Evolutionary conservation across 78 protist genomes (phyloP), one percentile per base, ranked within the genome.

Genomic region (Isochrysis galbana): DNA sequence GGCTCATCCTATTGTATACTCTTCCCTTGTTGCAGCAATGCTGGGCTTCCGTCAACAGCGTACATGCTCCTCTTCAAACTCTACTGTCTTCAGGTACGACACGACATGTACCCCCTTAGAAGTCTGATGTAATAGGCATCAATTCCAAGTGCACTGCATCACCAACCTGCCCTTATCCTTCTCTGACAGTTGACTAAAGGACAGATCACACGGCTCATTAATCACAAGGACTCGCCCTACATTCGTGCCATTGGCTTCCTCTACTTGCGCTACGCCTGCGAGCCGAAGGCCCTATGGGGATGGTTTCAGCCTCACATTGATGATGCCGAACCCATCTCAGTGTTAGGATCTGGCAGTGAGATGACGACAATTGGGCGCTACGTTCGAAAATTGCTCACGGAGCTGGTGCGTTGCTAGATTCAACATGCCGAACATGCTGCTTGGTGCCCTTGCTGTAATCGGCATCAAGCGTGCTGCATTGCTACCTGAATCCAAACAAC

Each of bases 51-150:
- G 29, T 94, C 97, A 29, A 90, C 96, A 14, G 94, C 96, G 29
- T 96, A 67, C 92, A 95, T 96, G 89, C 89, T 96, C 44, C 92
- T 96, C 42, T 94, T 90, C 94, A 96, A 96, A 34, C 55, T 95
- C 38, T 95, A 91, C 69, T 36, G 82, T 32, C 82, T 96, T 93
- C 95, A 72, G 51, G 67, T 21, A n/a, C n/a, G n/a, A n/a, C n/a
- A n/a, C n/a, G n/a, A n/a, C n/a, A n/a, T n/a, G n/a, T n/a, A n/a
- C n/a, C n/a, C n/a, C n/a, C n/a, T n/a, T n/a, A n/a, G n/a, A n/a
- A n/a, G n/a, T n/a, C n/a, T n/a, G n/a, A n/a, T n/a, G n/a, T n/a
- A n/a, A n/a, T n/a, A n/a, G n/a, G n/a, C n/a, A n/a, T n/a, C n/a
- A n/a, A n/a, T n/a, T n/a, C n/a, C n/a, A n/a, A n/a, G n/a, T n/a